Evolutionary conservation across 2,329 filamentous ascomycete species (phyloP).

Genomic region (Monilinia polystroma): DNA sequence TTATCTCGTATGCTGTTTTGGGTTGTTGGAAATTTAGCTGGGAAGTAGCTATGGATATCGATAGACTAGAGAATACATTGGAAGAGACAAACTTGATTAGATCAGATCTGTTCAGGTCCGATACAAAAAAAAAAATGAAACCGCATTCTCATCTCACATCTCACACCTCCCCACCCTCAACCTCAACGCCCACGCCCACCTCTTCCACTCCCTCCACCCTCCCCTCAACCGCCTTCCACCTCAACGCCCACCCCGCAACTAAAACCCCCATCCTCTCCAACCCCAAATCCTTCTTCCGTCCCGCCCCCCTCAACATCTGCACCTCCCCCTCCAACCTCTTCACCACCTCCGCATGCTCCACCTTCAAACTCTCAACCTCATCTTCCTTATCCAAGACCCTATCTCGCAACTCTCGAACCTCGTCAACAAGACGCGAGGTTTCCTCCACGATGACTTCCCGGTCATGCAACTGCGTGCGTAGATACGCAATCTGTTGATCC

Average conservation of each 20-base stretch:
- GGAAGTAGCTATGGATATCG: no score
- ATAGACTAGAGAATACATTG: no score
- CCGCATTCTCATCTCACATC: no score
- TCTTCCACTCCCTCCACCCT: neutral
- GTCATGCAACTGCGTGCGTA: neutral
- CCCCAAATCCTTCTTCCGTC: neutral
- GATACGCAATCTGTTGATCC: neutral
- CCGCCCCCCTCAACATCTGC: fast-evolving
- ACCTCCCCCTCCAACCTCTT: fast-evolving
- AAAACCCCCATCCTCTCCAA: neutral
- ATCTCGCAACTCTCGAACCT: neutral
- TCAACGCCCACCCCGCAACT: neutral
- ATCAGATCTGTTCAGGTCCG: no score
- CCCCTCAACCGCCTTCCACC: neutral
- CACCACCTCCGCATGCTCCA: neutral
- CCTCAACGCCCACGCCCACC: neutral
- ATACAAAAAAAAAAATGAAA: no score
- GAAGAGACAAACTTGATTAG: no score
- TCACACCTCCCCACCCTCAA: neutral
- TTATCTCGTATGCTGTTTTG: no score
- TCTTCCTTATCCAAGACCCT: neutral
- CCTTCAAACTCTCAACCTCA: neutral
- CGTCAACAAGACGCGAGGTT: neutral
- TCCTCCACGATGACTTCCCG: neutral
- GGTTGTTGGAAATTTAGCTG: no score